Base-by-base conservation (phyloP, 352 stramenopile species). In the Phytophthora multivora region DNA sequence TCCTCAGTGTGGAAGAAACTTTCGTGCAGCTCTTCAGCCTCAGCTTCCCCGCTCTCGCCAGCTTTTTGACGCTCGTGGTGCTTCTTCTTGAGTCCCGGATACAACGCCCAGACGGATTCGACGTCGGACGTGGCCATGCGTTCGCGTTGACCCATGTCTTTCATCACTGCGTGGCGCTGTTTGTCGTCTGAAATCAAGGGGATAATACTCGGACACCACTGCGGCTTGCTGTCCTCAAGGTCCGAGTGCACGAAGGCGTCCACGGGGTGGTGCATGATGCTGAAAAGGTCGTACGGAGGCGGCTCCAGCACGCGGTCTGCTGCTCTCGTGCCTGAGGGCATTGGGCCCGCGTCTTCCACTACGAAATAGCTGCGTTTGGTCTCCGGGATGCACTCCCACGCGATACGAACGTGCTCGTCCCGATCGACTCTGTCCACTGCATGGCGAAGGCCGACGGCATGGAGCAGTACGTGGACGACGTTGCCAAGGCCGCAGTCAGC, bases 211-310 rank as follows among this genome's bases (percentile, higher is more conserved):
- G 86, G 67, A 69, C 84, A 95, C 80, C 86, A 91, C 15, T 59
- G 45, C 1, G 75, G 71, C 3, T 62, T 69, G 41, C 46, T 56
- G 7, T 70, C 67, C 10, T 56, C 42, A 28, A 49, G 36, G 4
- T 52, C 51, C 0, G 65, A 80, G 48, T 80, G 77, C 30, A 89
- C 81, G 38, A 95, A 95, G 5, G 82, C 86, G 56, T 88, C 73
- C 0, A 75, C 51, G 11, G 84, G 79, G 49, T 90, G 79, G 57
- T 95, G 86, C 84, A 95, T 95, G 67, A 95, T 90, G 58, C 83
- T 93, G 70, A 82, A 92, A 53, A 91, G 89, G 48, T 95, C 83
- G 66, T 95, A 95, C 2, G 84, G 79, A 28, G 66, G 61, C 6
- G 66, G 60, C 1, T 55, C 31, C 5, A 71, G 33, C 3, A 58